A percentile compares a stretch with the other conserved stretches of the same genome.
Evolutionary conservation across 1,284 basidiomycete genomes (phyloP).

Genomic region (Pholiota adiposa): DNA sequence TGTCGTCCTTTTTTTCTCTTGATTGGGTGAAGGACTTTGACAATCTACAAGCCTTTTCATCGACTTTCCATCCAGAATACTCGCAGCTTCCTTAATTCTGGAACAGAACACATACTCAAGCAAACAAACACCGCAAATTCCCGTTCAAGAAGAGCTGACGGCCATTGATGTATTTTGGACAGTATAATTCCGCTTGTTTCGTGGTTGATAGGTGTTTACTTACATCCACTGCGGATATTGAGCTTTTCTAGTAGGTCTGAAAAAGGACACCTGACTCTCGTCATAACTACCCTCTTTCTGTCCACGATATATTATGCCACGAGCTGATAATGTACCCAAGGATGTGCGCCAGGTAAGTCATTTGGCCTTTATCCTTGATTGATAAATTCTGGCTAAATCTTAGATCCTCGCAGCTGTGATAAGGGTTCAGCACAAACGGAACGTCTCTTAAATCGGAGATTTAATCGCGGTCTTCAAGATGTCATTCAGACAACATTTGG

Average conservation of each 20-base stretch:
- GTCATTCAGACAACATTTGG: not conserved
- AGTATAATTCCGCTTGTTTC: not conserved
- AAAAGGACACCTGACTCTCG: not conserved
- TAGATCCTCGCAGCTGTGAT: not conserved
- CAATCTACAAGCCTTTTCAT: not conserved
- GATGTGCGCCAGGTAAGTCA: not conserved
- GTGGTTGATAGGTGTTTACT: not conserved
- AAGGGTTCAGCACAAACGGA: not conserved
- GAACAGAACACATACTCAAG: not conserved
- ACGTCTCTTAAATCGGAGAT: not conserved
- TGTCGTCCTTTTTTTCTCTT: not conserved
- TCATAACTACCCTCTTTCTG: not conserved
- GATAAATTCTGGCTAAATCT: not conserved
- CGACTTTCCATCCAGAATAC: not conserved
- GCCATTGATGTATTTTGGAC: not conserved
- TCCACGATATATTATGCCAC: not conserved
- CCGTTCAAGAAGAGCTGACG: not conserved
- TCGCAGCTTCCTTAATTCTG: not conserved
- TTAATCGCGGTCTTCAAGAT: not conserved
- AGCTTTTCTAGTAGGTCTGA: not conserved
- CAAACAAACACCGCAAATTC: not conserved
- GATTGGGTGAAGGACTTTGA: not conserved
- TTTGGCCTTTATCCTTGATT: not conserved
- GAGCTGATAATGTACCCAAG: not conserved
- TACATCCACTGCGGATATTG: not conserved